A percentile compares a stretch with the other conserved stretches of the same genome.
Conservation (phyloP, 345 rosid genomes). For the Turnera subulata region DNA sequence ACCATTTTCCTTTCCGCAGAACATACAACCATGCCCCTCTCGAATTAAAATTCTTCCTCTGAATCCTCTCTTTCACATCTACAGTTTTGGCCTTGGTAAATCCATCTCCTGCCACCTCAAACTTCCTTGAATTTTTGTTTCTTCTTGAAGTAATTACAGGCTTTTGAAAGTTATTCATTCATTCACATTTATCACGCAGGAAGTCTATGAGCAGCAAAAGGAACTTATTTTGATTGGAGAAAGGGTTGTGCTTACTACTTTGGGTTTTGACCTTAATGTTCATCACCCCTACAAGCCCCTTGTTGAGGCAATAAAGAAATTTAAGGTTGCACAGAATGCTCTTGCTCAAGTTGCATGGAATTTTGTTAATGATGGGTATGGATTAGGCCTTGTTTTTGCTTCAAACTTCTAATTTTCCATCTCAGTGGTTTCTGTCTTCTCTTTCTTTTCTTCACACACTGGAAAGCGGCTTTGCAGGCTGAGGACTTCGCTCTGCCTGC, state of each 20-base stretch:
- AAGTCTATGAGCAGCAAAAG: conserved; percentile 77
- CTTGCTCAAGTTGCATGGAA: conserved; percentile 86
- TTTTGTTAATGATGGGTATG: conserved; percentile 86
- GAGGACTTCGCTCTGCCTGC: conserved; percentile 90
- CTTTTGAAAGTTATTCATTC: not conserved
- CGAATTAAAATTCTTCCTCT: too few relatives aligned
- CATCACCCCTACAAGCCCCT: conserved; percentile 82
- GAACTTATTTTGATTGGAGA: conserved; percentile 70
- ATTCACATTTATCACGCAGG: conserved; percentile 40
- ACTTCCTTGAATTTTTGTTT: too few relatives aligned
- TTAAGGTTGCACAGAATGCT: conserved; percentile 66
- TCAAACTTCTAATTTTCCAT: too few relatives aligned
- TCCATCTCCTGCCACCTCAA: not conserved
- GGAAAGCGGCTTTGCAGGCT: conserved; percentile 67
- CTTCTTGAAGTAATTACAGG: too few relatives aligned
- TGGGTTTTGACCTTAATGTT: conserved; percentile 77
- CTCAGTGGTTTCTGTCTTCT: conserved; percentile 17
- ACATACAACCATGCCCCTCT: too few relatives aligned
- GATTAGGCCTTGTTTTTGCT: conserved; percentile 2
- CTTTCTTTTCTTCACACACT: conserved; percentile 36
- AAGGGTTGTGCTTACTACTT: conserved; percentile 72
- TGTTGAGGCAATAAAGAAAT: conserved; percentile 78
- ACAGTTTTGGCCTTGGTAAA: not conserved
- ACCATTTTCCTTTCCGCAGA: too few relatives aligned
- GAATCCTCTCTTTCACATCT: too few relatives aligned